Base-by-base conservation (phyloP, 164 flowering plant species). In the Piper longum region DNA sequence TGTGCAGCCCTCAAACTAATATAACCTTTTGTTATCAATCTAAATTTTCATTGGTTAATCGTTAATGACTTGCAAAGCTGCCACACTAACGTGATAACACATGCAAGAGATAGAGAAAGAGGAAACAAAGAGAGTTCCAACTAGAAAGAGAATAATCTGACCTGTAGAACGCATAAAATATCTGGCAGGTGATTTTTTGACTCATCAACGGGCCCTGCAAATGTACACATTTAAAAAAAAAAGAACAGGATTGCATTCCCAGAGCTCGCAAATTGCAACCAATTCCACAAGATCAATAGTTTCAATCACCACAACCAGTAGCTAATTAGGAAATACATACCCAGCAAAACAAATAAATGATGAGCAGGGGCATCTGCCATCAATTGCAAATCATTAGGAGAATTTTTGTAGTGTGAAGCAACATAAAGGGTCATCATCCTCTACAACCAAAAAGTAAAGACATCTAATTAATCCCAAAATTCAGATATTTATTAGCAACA, bases 291-390 rank as follows among this genome's bases (percentile, higher is more conserved):
- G 36, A 9, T 48, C 52, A 6, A 12, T 9, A 48, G 52, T 5
- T 9, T 14, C 52, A 48, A 8, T 5, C 52, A 14, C 52, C 52
- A 44, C 62, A 63, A n/a, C 36, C 40, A 60, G 39, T 55, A 40
- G 5, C 39, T 61, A n/a, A 12, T 16, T 40, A 62, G 54, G 36
- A 17, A 5, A 63, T 41, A 64, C 51, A 62, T 83, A 95, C 99
- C 99, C 62, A 95, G 91, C 66, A 95, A 77, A 63, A 95, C 97
- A 79, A 95, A 95, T 74, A 95, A 76, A 75, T 95, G 99, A 72
- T 95, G 99, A 11, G 95, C 97, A 54, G 99, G 97, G 69, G 99
- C 99, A 80, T 95, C 97, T 43, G 97, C 95, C 91, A 91, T 80
- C 71, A 91, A 60, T 81, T 88, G 99, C 57, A 95, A 69, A 76